Evolutionary conservation across 352 stramenopile genomes (phyloP).

Genomic region (Globisporangium mamillatum): DNA sequence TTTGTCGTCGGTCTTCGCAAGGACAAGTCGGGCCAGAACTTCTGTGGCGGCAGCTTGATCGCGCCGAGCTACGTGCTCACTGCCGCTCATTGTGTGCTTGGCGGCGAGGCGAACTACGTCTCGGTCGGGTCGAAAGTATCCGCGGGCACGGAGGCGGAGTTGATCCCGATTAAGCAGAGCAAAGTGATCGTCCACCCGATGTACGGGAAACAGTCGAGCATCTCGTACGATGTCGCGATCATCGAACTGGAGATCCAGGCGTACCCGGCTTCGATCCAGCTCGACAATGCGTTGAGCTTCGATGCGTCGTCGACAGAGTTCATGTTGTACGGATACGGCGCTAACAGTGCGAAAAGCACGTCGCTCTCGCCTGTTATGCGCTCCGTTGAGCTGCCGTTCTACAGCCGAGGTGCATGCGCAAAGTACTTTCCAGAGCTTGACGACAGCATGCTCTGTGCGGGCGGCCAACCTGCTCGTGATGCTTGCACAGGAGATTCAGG

Average conservation of each 20-base stretch:
- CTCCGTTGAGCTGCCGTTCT: constrained; percentile 30
- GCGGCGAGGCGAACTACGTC: constrained; percentile 27
- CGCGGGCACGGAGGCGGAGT: constrained; percentile 26
- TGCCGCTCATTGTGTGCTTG: constrained; percentile 35
- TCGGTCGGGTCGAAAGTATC: constrained; percentile 31
- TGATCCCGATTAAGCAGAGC: constrained; percentile 26
- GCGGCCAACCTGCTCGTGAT: constrained; percentile 30
- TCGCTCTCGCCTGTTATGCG: constrained; percentile 26
- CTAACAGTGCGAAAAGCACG: constrained; percentile 23
- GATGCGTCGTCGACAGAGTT: constrained; percentile 23
- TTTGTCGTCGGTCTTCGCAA: constrained; percentile 37
- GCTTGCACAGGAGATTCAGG: constrained; percentile 44
- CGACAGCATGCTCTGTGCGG: constrained; percentile 42
- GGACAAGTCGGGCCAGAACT: constrained; percentile 30
- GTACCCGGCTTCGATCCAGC: constrained; percentile 27
- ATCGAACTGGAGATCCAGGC: constrained; percentile 34
- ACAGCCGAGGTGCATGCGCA: constrained; percentile 23
- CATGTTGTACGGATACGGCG: constrained; percentile 33
- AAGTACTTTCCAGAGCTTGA: constrained; percentile 31
- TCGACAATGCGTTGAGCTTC: constrained; percentile 27
- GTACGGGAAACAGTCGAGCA: constrained; percentile 26
- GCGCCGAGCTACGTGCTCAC: constrained; percentile 43
- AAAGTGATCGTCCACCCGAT: constrained; percentile 33
- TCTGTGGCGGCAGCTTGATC: constrained; percentile 46
- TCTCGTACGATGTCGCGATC: constrained; percentile 40